Base-by-base conservation (phyloP, 176 grass and related monocot species). In the Aegilops umbellulata region DNA sequence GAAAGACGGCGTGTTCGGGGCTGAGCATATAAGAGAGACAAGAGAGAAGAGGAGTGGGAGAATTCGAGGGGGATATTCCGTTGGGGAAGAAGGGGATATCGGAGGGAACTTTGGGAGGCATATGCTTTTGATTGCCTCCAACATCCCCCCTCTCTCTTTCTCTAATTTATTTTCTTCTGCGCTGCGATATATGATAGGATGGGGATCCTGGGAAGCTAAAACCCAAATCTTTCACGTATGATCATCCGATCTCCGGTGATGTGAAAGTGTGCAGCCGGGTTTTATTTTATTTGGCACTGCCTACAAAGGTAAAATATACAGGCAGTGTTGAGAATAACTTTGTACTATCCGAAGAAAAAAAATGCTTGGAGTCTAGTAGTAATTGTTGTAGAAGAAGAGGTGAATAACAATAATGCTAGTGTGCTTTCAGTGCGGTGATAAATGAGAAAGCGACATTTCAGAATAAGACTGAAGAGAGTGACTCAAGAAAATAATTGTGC, bases 91-190 rank as follows among this genome's bases (percentile, higher is more conserved):
- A 25, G 60, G 47, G 89, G 80, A 91, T 87, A 91, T 81, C 51
- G 68, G 85, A 91, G 85, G 81, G 89, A 84, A 80, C 85, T 84
- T 63, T n/a, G 85, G 6, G 27, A 67, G 53, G 89, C 68, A 87
- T 91, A 91, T 87, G 81, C 89, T 26, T 72, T 47, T 5, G 15
- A 15, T 15, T 67, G 22, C 32, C 63, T 51, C 16, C 39, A 23
- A 86, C 49, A 83, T 78, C 34, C 74, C 57, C 23, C 7, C 67
- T 80, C 41, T 15, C 35, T 64, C 10, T 2, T 4, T 12, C 42
- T 14, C 5, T 24, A 35, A 22, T 22, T 60, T 60, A 8, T n/a
- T 17, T n/a, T 17, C 57, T 36, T 36, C 35, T 7, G 6, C 32
- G 32, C 32, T 8, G 19, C 15, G 49, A 7, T 53, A 7, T 1